Base-by-base conservation (phyloP, 257 asterid species). In the Verbascum thapsus region DNA sequence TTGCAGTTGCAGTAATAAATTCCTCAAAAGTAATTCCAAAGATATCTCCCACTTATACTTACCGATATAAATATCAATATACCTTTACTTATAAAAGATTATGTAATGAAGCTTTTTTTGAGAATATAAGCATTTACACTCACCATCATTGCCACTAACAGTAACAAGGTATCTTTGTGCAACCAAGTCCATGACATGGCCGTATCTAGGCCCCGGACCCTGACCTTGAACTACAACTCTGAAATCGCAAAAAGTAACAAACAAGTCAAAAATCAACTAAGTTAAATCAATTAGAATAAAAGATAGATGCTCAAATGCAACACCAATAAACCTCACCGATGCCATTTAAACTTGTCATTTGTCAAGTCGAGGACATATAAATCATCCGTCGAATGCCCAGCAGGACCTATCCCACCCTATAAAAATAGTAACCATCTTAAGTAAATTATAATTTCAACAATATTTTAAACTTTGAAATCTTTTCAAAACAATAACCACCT, bases 391-490 rank as follows among this genome's bases (percentile, higher is more conserved):
- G 99, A 94, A 81, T 89, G 97, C 70, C 99, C 99, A 0, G 99
- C 96, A 19, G 99, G 99, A 78, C 99, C 99, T 56, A 94, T 90
- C 49, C 99, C 99, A 30, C 99, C 97, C 99, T 94, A 76, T 44
- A 71, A 80, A 71, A 63, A 74, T 61, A 70, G 40, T 45, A 74
- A 66, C 26, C 71, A 51, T 13, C 23, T 58, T 4, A 26, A 15
- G 37, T n/a, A 54, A 50, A 2, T 1, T 34, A 18, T 34, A 32
- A 37, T 8, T 26, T 26, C 32, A 26, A 26, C 32, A 26, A 26
- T 5, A 26, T 2, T 26, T 26, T 5, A 49, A 66, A 53, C 5
- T 19, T 49, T 47, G 49, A 53, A 32, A 39, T 38, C 52, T 12
- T 55, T 66, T 69, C 17, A 54, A n/a, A 35, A 26, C 49, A 61